Evolutionary conservation across 2,329 filamentous ascomycete genomes (phyloP), one percentile per base, ranked within the genome.

Genomic region (Colletotrichum sojae): DNA sequence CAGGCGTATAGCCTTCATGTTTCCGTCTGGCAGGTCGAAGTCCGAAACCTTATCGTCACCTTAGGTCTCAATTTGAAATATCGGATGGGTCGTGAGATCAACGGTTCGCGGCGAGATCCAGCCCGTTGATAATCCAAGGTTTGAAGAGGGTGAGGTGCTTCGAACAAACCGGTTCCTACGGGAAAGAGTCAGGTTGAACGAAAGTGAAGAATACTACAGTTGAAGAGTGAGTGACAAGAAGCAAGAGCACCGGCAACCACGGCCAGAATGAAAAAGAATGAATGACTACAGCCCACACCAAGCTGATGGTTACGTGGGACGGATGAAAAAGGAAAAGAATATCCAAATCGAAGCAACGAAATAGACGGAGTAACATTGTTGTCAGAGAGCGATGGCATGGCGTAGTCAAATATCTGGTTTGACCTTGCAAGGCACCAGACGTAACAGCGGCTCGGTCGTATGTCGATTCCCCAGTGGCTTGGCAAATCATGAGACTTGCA

Each of bases 181-280:
- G 8, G 76, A 39, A 72, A 61, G 46, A 73, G 67, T 63, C 65
- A 36, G 25, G 16, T 39, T 45, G 31, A 62, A 39, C 3, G 46
- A 67, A 40, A 36, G 63, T 48, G n/a, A 48, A 61, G 63, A 67
- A 67, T 60, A 10, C 22, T 48, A 62, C n/a, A 45, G 57, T 36
- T 46, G 72, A 73, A 70, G 73, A 75, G 74, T 27, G 71, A 74
- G 62, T 63, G 73, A 71, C 70, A 72, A 72, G 52, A 43, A 31
- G 49, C 61, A 69, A 70, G 69, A 49, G 49, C 60, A 64, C 69
- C 63, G 40, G 16, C 40, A 62, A 62, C 61, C 56, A 54, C 67
- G 72, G 60, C 60, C 53, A 71, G 10, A 36, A 36, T 3, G 31
- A 36, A 65, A 75, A 72, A 51, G 73, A 73, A 69, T 36, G 73